Evolutionary conservation across 1,139 yeast genomes (phyloP).

Genomic region (Debaryomycetaceae sp.): DNA sequence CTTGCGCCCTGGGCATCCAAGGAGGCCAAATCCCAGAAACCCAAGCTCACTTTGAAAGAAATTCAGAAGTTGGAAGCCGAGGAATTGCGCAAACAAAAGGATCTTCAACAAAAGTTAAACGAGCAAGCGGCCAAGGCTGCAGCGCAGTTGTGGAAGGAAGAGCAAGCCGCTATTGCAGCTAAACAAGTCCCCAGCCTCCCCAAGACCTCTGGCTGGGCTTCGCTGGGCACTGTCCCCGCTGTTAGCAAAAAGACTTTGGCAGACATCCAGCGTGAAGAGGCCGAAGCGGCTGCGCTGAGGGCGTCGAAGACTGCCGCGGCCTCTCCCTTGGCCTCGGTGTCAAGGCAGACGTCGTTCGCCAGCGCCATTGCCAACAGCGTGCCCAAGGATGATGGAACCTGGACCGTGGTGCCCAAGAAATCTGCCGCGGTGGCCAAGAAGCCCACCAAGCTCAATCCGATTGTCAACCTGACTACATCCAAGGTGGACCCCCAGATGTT

Average conservation of each 20-base stretch:
- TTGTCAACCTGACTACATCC: slow-evolving; percentile 22
- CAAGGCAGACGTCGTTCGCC: slow-evolving; percentile 24
- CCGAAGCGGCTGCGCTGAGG: slow-evolving; percentile 25
- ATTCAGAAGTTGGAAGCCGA: slow-evolving; percentile 68
- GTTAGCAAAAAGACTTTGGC: slow-evolving; percentile 36
- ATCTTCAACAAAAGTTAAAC: slow-evolving; percentile 28
- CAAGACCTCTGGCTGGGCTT: slow-evolving; percentile 55
- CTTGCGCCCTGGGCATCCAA: slow-evolving; percentile 59
- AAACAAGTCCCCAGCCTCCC: slow-evolving; percentile 34
- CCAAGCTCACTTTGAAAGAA: slow-evolving; percentile 60
- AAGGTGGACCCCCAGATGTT: slow-evolving; percentile 40
- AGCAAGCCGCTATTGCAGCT: slow-evolving; percentile 17
- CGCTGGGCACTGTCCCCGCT: slow-evolving; percentile 13
- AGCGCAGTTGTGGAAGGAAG: slow-evolving; percentile 17
- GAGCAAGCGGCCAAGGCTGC: slow-evolving; percentile 26
- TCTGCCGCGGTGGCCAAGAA: slow-evolving; percentile 24
- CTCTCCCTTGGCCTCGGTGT: slow-evolving; percentile 11
- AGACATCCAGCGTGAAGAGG: slow-evolving; percentile 45
- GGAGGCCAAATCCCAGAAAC: slow-evolving; percentile 24
- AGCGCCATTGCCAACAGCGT: slow-evolving; percentile 23
- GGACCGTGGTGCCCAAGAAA: slow-evolving; percentile 43
- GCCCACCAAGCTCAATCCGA: slow-evolving; percentile 11
- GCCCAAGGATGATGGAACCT: slow-evolving; percentile 31
- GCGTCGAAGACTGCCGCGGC: slow-evolving; percentile 13
- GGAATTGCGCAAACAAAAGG: slow-evolving; percentile 37